These are phyloP conservation scores for Pseudogymnoascus sp. DNA, from an alignment of 2,329 filamentous ascomycete species.

Conservation along the genomic window DNA sequence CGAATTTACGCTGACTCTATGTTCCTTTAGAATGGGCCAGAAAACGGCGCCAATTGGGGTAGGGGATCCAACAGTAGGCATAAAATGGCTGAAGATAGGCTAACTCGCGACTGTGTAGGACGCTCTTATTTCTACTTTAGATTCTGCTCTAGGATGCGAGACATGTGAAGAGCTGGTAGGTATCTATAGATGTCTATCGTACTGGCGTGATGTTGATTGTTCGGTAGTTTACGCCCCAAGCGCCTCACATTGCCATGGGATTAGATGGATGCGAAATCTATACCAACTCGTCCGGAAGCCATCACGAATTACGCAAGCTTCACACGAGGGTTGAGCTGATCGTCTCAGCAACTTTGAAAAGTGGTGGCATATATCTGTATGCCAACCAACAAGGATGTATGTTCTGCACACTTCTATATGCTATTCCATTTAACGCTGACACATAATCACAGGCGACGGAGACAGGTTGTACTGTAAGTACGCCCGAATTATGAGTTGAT, in stretches of 20 bases:
- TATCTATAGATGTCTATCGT: background rate
- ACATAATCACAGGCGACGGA: background rate
- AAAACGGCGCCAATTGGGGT: constrained; percentile 45
- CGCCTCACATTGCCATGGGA: constrained; percentile 48
- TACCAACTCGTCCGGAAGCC: constrained; percentile 62
- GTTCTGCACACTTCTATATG: constrained; percentile 27
- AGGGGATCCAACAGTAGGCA: background rate
- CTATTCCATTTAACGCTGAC: background rate
- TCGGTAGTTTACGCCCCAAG: constrained; percentile 44
- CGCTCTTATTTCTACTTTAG: constrained; percentile 41
- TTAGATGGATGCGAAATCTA: constrained; percentile 66
- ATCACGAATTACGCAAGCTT: constrained; percentile 62
- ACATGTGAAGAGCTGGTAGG: constrained; percentile 57
- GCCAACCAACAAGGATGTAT: constrained; percentile 55
- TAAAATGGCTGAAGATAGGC: background rate
- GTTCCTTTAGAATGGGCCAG: constrained; percentile 31
- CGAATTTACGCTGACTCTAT: background rate
- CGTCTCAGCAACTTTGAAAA: constrained; percentile 53
- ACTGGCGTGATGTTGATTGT: background rate
- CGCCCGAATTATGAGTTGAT: background rate
- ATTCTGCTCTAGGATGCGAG: constrained; percentile 57
- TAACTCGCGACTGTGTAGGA: background rate
- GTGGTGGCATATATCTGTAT: constrained; percentile 54
- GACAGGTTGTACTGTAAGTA: background rate
- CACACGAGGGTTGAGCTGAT: constrained; percentile 58